A percentile compares a stretch with the other conserved stretches of the same genome.
These are phyloP conservation scores for Cryphonectria japonica DNA, from an alignment of 2,329 filamentous ascomycete genomes.

Conservation along the genomic window DNA sequence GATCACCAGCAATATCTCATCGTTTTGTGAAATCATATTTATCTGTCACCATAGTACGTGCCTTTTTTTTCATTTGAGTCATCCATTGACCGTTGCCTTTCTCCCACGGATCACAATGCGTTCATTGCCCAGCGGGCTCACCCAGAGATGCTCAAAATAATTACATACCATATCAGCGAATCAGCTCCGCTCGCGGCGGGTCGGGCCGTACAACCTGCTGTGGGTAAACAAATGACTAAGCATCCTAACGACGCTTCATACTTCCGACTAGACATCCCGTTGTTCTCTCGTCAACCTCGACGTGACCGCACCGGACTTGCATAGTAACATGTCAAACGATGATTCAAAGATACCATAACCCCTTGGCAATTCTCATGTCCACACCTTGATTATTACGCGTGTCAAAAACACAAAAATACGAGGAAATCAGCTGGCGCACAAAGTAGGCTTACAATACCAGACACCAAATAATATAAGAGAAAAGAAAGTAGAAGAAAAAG, in stretches of 20 bases:
- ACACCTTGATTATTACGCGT: background rate
- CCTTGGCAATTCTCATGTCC: background rate
- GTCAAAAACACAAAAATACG: background rate
- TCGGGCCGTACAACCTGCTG: slow-evolving; percentile 1
- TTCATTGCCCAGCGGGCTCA: background rate
- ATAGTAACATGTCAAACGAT: background rate
- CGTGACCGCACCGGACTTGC: background rate
- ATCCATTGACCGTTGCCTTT: background rate
- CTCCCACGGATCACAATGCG: too few species aligned
- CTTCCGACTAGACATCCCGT: background rate
- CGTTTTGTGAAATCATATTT: too few species aligned
- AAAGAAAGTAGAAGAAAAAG: background rate
- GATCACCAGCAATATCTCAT: background rate
- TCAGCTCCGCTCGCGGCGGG: background rate
- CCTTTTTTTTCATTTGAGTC: too few species aligned
- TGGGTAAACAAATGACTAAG: slow-evolving; percentile 2
- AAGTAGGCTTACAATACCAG: background rate
- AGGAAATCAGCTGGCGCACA: background rate
- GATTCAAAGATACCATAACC: background rate
- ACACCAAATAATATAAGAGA: background rate
- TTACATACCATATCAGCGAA: background rate
- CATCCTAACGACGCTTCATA: background rate
- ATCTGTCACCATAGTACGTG: background rate
- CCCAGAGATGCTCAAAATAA: background rate
- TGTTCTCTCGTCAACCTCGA: background rate